Conservation (phyloP, 345 rosid species). For the Eucalyptus coolabah region DNA sequence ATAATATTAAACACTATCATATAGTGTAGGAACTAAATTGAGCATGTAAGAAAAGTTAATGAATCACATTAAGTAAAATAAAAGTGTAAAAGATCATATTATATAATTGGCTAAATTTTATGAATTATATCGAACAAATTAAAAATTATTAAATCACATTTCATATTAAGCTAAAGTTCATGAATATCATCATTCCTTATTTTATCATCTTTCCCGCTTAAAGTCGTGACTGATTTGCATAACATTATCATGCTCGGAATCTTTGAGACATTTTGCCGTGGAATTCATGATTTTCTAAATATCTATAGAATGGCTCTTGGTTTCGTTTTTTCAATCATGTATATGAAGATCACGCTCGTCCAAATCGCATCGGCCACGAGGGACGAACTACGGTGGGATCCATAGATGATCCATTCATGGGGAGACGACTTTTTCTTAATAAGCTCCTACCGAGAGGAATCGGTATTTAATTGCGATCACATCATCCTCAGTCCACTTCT, state of each 20-base stretch:
- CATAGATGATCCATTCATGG: background rate
- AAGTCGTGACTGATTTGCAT: background rate
- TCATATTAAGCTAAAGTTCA: too few relatives aligned
- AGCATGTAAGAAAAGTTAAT: too few relatives aligned
- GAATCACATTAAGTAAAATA: too few relatives aligned
- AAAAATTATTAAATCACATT: too few relatives aligned
- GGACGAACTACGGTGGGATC: background rate
- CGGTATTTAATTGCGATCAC: background rate
- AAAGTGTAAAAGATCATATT: too few relatives aligned
- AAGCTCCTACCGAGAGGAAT: background rate
- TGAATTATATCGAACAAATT: too few relatives aligned
- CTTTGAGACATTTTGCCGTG: background rate
- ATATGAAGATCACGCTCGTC: background rate
- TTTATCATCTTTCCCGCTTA: background rate
- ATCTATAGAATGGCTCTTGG: background rate
- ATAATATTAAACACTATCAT: too few relatives aligned
- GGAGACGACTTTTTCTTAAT: background rate
- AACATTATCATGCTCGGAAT: background rate
- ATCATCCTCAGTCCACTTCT: background rate
- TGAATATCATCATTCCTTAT: too few relatives aligned
- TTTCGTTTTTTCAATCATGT: background rate
- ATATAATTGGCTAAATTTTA: too few relatives aligned
- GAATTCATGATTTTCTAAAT: background rate
- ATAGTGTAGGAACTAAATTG: too few relatives aligned
- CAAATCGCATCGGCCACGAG: background rate